These are phyloP conservation scores for Calonectria crousiana DNA, from an alignment of 2,329 filamentous ascomycete species.

Conservation along the genomic window DNA sequence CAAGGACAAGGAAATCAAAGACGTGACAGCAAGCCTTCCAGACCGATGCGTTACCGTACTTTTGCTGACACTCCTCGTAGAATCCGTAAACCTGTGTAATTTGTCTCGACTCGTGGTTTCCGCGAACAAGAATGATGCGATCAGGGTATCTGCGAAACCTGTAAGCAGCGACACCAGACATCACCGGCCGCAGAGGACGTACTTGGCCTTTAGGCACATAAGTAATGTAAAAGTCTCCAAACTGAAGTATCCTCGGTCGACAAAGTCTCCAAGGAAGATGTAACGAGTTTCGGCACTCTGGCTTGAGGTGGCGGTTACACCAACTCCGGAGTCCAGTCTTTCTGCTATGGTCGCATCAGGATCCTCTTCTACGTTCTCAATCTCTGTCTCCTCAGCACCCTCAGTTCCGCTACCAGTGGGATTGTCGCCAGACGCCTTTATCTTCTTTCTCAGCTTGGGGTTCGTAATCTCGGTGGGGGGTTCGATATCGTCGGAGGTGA, in stretches of 20 bases:
- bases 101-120: slow-evolving; percentile 97
- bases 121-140: slow-evolving; percentile 94
- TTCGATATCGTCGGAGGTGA: slow-evolving; percentile 92
- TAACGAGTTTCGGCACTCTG: slow-evolving; percentile 68
- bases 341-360: slow-evolving; percentile 46
- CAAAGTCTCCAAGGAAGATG: slow-evolving; percentile 86
- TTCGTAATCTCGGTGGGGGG: slow-evolving; percentile 90
- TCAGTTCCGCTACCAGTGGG: slow-evolving; percentile 64
- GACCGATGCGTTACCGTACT: slow-evolving; percentile 99
- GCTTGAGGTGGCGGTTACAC: slow-evolving; percentile 49
- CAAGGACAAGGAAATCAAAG: slow-evolving; percentile 97
- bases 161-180: slow-evolving; percentile 37
- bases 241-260: slow-evolving; percentile 97
- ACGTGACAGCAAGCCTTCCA: slow-evolving; percentile 99
- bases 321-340: slow-evolving; percentile 51
- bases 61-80: slow-evolving; percentile 97
- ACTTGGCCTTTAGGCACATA: slow-evolving; percentile 89
- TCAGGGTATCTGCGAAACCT: slow-evolving; percentile 80
- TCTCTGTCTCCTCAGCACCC: slow-evolving; percentile 62
- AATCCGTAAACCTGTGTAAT: slow-evolving; percentile 99
- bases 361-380: slow-evolving; percentile 52
- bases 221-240: slow-evolving; percentile 97
- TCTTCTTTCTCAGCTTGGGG: slow-evolving; percentile 87
- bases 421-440: slow-evolving; percentile 63
- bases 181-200: slow-evolving; percentile 35